Evolutionary conservation across 805 yeast genomes (phyloP), one percentile per base, ranked within the genome.

Genomic region (Pichia sporocuriosa): DNA sequence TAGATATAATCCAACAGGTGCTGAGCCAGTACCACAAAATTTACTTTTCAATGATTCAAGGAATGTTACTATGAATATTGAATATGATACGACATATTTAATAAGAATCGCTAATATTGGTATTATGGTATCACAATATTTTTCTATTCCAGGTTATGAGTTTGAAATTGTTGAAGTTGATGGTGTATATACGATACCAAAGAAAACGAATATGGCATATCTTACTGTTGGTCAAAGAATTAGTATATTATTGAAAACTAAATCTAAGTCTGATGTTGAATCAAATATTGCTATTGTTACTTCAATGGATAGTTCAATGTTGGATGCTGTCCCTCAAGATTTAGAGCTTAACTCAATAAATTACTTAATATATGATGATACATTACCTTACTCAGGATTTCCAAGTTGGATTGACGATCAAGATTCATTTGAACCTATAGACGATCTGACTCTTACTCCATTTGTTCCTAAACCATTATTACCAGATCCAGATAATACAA

Each of bases 191-290:
- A 79, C 79, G 21, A 69, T 79, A 47, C 84, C 84, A 3, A 66
- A 68, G 36, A 65, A 61, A 2, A 73, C 81, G 4, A 70, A 75
- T 24, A 66, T 75, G 57, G 49, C 82, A 24, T 81, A 82, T 54
- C 53, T 84, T 29, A 72, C 90, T 0, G 87, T 83, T 17, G 96
- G 90, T 9, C 96, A 89, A 64, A 69, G 97, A 56, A 76, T 82
- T 56, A 70, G 85, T 30, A 81, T 85, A 2, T 63, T 86, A 47
- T 63, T 87, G 15, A 72, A 69, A 29, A 73, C 93, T 7, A 78
- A 78, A 55, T 29, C 54, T 2, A 31, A 42, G 5, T 42, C 57
- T 2, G 50, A 51, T 11, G 53, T 69, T 16, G 56, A 53, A 9
- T 69, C 64, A 45, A 79, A 81, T 54, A 82, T 65, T 56, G 73